phyloP scores from a whole-genome alignment of 2,329 filamentous ascomycete genomes.

The Trichoderma semiorbis region DNA sequence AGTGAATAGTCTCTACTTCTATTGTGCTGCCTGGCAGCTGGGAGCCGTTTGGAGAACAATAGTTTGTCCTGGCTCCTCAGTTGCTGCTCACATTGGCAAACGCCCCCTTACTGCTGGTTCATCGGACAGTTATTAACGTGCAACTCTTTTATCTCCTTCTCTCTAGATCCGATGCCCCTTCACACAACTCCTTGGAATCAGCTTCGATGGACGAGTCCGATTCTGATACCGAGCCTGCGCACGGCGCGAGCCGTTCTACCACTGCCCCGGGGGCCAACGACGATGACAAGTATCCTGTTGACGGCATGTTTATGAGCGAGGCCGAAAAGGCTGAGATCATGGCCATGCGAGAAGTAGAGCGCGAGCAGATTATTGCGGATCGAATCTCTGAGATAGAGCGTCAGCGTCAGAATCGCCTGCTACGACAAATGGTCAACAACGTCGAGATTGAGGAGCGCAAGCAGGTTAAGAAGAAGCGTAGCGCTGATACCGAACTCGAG shows the following conservation, averaged over 20 bases:
- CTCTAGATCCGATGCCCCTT: conserved; percentile 62
- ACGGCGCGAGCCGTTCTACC: conserved; percentile 32
- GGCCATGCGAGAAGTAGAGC: conserved; percentile 82
- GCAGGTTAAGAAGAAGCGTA: conserved; percentile 63
- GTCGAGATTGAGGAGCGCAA: conserved; percentile 60
- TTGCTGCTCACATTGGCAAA: not conserved
- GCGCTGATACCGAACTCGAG: conserved; percentile 74
- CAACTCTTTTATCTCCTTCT: not conserved
- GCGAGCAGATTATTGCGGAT: conserved; percentile 85
- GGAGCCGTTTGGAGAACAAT: not conserved
- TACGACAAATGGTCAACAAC: conserved; percentile 71
- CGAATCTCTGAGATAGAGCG: conserved; percentile 79
- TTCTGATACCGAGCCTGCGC: conserved; percentile 54
- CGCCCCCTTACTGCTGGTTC: not conserved
- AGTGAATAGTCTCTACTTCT: conserved; percentile 26
- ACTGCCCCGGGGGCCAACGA: conserved; percentile 50
- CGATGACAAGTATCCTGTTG: conserved; percentile 73
- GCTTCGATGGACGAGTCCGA: conserved; percentile 89
- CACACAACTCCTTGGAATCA: conserved; percentile 72
- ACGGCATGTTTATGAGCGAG: conserved; percentile 75
- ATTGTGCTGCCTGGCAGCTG: not conserved
- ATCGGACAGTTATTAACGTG: conserved; percentile 18
- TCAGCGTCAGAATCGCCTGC: conserved; percentile 74
- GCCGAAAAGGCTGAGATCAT: conserved; percentile 77
- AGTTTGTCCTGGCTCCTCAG: not conserved